Conservation (phyloP, 1,284 basidiomycete species). For the Apiotrichum laibachii region DNA sequence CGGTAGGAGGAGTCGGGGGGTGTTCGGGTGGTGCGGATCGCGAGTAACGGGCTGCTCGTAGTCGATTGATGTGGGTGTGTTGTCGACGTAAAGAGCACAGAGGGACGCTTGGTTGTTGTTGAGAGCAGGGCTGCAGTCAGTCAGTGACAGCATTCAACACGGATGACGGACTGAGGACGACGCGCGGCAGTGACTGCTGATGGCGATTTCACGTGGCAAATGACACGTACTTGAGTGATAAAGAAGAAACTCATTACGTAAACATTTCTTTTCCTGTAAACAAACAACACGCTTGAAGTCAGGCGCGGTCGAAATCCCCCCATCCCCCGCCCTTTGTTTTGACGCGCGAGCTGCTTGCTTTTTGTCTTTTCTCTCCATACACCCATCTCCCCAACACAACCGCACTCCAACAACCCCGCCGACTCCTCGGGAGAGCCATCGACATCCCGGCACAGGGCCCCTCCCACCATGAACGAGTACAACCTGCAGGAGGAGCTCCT, state of each 20-base stretch:
- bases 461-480: conserved; percentile 53
- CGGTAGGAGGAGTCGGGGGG: neutral
- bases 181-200: conserved; percentile 9
- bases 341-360: neutral
- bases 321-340: conserved; percentile 5
- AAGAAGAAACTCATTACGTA: neutral
- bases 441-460: neutral
- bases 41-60: neutral
- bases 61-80: no score
- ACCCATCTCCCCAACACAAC: neutral
- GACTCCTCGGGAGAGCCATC: neutral
- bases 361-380: neutral
- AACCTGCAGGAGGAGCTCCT: conserved; percentile 74
- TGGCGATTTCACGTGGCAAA: neutral
- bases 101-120: no score
- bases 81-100: no score
- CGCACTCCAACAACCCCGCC: neutral
- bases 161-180: conserved; percentile 8
- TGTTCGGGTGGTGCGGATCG: neutral
- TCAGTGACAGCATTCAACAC: neutral
- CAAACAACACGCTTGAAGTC: neutral
- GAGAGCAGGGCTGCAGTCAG: no score
- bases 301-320: conserved; percentile 7
- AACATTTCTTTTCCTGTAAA: neutral
- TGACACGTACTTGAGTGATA: conserved; percentile 8